A percentile compares a stretch with the other conserved stretches of the same genome.
These are phyloP conservation scores for Yamadazyma paraphyllophila DNA, from an alignment of 805 yeast species.

Conservation along the genomic window DNA sequence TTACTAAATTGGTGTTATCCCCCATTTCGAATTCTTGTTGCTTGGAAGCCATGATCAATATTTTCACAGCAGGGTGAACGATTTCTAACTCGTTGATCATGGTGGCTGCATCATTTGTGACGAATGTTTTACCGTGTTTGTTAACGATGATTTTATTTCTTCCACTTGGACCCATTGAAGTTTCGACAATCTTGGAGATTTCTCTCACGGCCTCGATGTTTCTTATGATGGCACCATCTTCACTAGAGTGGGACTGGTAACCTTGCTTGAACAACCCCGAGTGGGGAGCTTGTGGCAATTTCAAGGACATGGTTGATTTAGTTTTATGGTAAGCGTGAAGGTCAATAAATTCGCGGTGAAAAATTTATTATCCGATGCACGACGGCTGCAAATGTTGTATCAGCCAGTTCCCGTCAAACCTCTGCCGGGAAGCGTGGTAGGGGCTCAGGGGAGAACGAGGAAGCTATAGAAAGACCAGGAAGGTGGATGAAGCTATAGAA, in stretches of 20 bases:
- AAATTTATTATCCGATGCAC: not conserved
- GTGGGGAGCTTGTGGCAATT: slow-evolving; percentile 89
- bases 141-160: slow-evolving; percentile 94
- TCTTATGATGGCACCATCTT: slow-evolving; percentile 91
- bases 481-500: too few species aligned
- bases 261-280: slow-evolving; percentile 95
- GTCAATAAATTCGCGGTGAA: not conserved
- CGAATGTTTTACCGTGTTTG: slow-evolving; percentile 77
- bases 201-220: slow-evolving; percentile 95
- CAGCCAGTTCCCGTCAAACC: too few species aligned
- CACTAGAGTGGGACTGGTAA: slow-evolving; percentile 78
- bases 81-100: slow-evolving; percentile 91
- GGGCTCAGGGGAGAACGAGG: too few species aligned
- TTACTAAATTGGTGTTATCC: slow-evolving; percentile 89
- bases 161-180: slow-evolving; percentile 97
- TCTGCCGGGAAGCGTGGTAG: too few species aligned
- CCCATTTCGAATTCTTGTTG: slow-evolving; percentile 98
- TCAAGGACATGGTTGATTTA: slow-evolving; percentile 64
- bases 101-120: slow-evolving; percentile 98
- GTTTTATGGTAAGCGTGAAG: not conserved
- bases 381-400: not conserved
- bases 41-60: slow-evolving; percentile 92
- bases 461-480: too few species aligned
- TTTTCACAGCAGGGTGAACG: slow-evolving; percentile 95
- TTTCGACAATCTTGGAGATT: slow-evolving; percentile 84